Base-by-base conservation (phyloP, 768 basidiomycete species). In the Cyclocybe cylindracea region DNA sequence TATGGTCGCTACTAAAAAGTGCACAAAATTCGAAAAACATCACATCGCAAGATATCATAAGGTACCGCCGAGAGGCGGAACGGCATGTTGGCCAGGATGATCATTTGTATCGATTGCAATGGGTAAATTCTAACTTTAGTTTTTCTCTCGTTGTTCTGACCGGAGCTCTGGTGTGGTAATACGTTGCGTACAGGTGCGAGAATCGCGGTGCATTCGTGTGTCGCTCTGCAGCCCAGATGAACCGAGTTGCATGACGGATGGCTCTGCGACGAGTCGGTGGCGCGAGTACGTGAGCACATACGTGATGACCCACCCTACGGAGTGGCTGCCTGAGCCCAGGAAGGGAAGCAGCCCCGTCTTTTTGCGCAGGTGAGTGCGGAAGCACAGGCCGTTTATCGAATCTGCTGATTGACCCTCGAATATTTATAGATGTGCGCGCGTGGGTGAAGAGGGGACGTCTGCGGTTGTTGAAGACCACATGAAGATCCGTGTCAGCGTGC, bases 31-130 rank as follows among this genome's bases (percentile, higher is more conserved):
- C 73, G 5, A 83, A 80, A 38, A 70, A 62, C 44, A 68, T 84
- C 44, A 80, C 79, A 29, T 78, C 79, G 48, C 83, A 84, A 51
- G 87, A 89, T 59, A 75, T 86, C 51, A 82, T 91, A 54, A 79
- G 84, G 54, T 92, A 92, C 72, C 83, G 90, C 45, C 77, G 89
- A 56, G 86, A 86, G 67, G 90, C 89, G 18, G 90, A 93, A 66
- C 79, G 78, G 44, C 84, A 87, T 59, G 82, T 85, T 50, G 85
- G 85, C 24, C 78, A 79, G 46, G 89, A 91, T 58, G 88, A 90
- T 57, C 83, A 89, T 70, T 66, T 91, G 56, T 91, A 90, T 66
- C 80, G 84, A 51, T 66, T 93, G 13, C 84, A 90, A 76, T 92
- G 89, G 89, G 91, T 90, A 65, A 58, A 82, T 74, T 51, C 43